phyloP scores from a whole-genome alignment of 2,329 filamentous ascomycete species.

The Aspergillus sp. region DNA sequence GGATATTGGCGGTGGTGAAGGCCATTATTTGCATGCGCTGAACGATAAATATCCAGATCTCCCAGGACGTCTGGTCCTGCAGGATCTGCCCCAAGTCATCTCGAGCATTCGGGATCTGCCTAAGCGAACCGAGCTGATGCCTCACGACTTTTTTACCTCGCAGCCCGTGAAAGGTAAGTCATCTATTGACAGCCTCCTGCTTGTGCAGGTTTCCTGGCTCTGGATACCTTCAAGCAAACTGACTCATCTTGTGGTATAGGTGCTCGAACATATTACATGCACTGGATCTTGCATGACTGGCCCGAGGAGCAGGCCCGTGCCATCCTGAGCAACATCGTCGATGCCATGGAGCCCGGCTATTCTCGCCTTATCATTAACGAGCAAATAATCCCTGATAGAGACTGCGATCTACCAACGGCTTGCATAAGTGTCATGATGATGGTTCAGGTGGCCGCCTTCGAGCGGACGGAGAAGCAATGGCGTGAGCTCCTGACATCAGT shows the following conservation, averaged over 20 bases:
- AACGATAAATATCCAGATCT: slow-evolving; percentile 8
- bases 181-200: not conserved
- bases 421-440: slow-evolving; percentile 19
- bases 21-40: slow-evolving; percentile 21
- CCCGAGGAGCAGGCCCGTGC: slow-evolving; percentile 13
- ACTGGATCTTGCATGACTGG: slow-evolving; percentile 26
- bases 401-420: slow-evolving; percentile 10
- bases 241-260: not conserved
- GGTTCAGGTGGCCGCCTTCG: slow-evolving; percentile 15
- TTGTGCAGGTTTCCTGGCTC: not conserved
- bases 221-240: no score
- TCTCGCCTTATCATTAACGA: slow-evolving; percentile 29
- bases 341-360: slow-evolving; percentile 23
- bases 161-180: slow-evolving; percentile 21
- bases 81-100: slow-evolving; percentile 21
- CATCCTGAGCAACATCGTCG: slow-evolving; percentile 19
- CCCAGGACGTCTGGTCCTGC: slow-evolving; percentile 18
- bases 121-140: slow-evolving; percentile 9
- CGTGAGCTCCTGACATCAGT: slow-evolving; percentile 15
- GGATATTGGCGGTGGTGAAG: slow-evolving; percentile 24
- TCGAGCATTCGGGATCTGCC: slow-evolving; percentile 1
- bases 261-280: slow-evolving; percentile 24
- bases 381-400: slow-evolving; percentile 22
- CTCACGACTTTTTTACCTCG: slow-evolving; percentile 22
- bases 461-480: slow-evolving; percentile 25